Base-by-base conservation (phyloP, 495 filamentous ascomycete genomes). In the Hypoxylon trugodes region DNA sequence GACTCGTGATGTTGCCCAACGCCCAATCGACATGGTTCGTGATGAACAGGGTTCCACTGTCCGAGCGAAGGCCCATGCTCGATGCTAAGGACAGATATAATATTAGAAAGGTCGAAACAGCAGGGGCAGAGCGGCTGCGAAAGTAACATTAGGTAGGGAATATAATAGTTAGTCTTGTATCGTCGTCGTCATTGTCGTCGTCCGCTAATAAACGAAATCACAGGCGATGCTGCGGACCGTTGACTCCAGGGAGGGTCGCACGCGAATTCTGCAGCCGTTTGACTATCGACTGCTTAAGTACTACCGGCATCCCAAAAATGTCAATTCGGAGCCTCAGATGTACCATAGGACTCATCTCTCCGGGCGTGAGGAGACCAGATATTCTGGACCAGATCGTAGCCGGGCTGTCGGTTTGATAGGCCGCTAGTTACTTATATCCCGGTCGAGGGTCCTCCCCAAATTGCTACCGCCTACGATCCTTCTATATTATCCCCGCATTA, bases 351-450 rank as follows among this genome's bases (percentile, higher is more conserved):
- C 21, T 42, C 18, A 55, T 19, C 26, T 24, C 37, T 66, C 25
- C n/a, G 50, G 55, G 24, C 9, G 19, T 60, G 36, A 51, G 45
- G 37, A 54, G 42, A 18, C 18, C n/a, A 8, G 24, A 42, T 26
- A 32, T 45, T 19, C 41, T 50, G 22, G 43, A 48, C 22, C 30
- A 47, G 56, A 66, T 46, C 50, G 50, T 50, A 53, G 24, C 57
- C 47, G 64, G 64, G 32, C 52, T 61, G 57, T 67, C 64, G 57
- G 52, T 58, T 53, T 67, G 64, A 48, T 61, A 67, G 64, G 57
- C 51, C 63, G 51, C 45, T 58, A 57, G 51, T 42, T 21, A 57
- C 46, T 32, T 4, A 15, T 7, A 53, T 52, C 64, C 63, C 37
- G 19, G 64, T 58, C 52, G 30, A 41, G 4, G 8, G 41, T 15